A percentile compares a stretch with the other conserved stretches of the same genome.
These are phyloP conservation scores for Rusavskia elegans DNA, from an alignment of 495 filamentous ascomycete species.

Conservation along the genomic window DNA sequence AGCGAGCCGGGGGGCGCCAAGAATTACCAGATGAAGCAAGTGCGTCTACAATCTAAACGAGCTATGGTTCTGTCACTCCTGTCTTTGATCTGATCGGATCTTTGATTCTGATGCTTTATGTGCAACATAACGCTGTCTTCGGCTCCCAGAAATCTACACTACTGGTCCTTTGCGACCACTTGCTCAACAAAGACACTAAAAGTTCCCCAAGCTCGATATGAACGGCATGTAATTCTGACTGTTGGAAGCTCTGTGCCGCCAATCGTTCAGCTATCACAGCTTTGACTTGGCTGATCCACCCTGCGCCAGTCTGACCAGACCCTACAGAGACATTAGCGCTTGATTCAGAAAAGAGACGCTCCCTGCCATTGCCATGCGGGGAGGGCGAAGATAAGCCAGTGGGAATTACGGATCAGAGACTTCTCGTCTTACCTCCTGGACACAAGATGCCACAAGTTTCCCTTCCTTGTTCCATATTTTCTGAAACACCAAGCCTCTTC, in stretches of 20 bases:
- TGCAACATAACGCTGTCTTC: neutral
- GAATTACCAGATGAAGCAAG: neutral
- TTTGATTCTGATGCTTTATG: neutral
- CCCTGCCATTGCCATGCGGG: no score
- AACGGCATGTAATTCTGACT: no score
- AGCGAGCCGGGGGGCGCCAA: neutral
- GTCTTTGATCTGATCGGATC: no score
- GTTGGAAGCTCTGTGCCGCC: no score
- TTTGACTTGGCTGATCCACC: neutral
- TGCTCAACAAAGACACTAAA: no score
- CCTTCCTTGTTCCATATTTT: constrained; percentile 78
- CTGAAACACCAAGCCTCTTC: constrained; percentile 72
- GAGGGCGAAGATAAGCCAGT: neutral
- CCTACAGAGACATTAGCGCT: neutral
- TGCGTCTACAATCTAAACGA: no score
- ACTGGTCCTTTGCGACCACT: no score
- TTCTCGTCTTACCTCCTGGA: constrained; percentile 46
- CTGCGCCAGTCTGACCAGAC: neutral
- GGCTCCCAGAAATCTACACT: neutral
- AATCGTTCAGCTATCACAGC: neutral
- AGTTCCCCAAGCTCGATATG: no score
- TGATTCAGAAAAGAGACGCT: no score
- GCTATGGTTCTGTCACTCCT: no score
- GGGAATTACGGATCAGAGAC: no score
- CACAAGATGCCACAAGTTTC: constrained; percentile 65